Base-by-base conservation (phyloP, 1,284 basidiomycete genomes). In the Puccinia polysora region DNA sequence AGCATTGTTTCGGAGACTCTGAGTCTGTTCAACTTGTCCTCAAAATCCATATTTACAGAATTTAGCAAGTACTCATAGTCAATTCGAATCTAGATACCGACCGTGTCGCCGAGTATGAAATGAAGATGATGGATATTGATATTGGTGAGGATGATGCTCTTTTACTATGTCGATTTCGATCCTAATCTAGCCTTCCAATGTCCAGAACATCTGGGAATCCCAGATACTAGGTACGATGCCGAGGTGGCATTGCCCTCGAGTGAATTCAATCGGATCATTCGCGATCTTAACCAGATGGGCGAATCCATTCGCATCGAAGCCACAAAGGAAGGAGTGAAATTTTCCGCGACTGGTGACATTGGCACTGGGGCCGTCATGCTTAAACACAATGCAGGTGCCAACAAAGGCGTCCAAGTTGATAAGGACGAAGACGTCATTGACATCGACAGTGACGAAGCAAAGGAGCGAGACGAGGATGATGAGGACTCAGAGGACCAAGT, bases 91-190 rank as follows among this genome's bases (percentile, higher is more conserved):
- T 76, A 95, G 91, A 89, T 81, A 87, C 89, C 10, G 95, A 97
- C 81, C 88, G 96, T 70, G 89, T 98, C 68, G 93, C 92, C 28
- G 92, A 98, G 80, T 98, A 97, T 82, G 94, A 97, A 78, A 91
- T 99, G 88, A 98, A 97, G 81, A 86, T 98, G 69, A 97, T 99
- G 94, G 96, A 98, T 79, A 99, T 99, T 78, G 95, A 99, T 69
- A 63, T 63, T 25, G 65, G 65, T 69, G 34, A 36, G 64, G 7
- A 23, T 64, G 7, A 14, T 28, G 47, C 47, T 64, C 43, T n/a
- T n/a, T n/a, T n/a, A n/a, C n/a, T n/a, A 49, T 49, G 4, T 10
- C 25, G 10, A 25, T 50, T 64, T 30, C 5, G 32, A 58, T 6
- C 6, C 6, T 49, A 23, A 63, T 43, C 25, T 49, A 28, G 18